phyloP scores from a whole-genome alignment of 805 yeast species.

The Kodamaea restingae region DNA sequence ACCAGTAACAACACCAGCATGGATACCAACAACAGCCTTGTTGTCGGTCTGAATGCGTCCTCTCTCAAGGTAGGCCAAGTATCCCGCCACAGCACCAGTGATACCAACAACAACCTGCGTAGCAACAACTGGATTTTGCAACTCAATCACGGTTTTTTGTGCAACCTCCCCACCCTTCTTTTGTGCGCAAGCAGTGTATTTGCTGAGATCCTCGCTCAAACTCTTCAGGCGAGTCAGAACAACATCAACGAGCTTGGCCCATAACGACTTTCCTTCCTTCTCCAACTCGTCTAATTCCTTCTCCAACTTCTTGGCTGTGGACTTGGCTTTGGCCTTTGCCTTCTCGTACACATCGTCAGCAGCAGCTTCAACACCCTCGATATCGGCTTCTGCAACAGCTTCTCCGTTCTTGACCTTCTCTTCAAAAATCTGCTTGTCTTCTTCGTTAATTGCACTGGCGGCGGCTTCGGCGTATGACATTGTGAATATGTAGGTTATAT shows the following conservation, averaged over 20 bases:
- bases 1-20: constrained; percentile 52
- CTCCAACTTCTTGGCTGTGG: constrained; percentile 8
- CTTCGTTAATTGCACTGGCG: constrained; percentile 15
- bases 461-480: constrained; percentile 40
- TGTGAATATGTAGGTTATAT: neutral
- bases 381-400: constrained; percentile 9
- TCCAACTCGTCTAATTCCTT: constrained; percentile 19
- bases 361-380: constrained; percentile 11
- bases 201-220: neutral
- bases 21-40: constrained; percentile 41
- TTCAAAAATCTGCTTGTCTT: constrained; percentile 2
- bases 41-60: constrained; percentile 43
- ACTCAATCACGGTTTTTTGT: constrained; percentile 31
- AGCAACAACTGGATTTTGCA: constrained; percentile 60
- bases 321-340: constrained; percentile 6
- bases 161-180: constrained; percentile 9
- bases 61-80: constrained; percentile 50
- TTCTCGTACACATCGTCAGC: constrained; percentile 13
- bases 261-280: constrained; percentile 18
- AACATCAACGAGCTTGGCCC: constrained; percentile 14
- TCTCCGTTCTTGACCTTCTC: constrained; percentile 5
- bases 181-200: constrained; percentile 2
- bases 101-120: constrained; percentile 49
- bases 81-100: constrained; percentile 46
- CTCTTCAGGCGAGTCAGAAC: constrained; percentile 7